These are phyloP conservation scores for Ormosia semicastrata DNA, from an alignment of 306 rosid genomes.

Conservation along the genomic window DNA sequence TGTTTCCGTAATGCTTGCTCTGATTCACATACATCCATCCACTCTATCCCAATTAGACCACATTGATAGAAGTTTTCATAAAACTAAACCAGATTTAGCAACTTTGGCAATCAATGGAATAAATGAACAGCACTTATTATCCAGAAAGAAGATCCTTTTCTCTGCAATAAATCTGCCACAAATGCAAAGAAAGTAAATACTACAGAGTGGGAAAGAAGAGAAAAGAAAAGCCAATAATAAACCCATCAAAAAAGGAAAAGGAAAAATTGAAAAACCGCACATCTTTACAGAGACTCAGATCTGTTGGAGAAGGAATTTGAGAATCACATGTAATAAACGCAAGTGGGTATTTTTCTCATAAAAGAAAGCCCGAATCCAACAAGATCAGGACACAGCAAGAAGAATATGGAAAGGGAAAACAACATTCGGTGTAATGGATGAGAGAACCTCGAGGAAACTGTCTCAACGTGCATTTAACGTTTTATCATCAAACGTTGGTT, in stretches of 20 bases:
- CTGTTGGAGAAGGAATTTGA: constrained; percentile 41
- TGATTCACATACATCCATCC: constrained; percentile 90
- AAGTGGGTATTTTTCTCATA: constrained; percentile 47
- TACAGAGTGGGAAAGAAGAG: constrained; percentile 41
- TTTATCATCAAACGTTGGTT: constrained; percentile 42
- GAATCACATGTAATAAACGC: constrained; percentile 35
- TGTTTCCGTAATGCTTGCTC: constrained; percentile 63
- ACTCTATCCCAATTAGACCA: constrained; percentile 70
- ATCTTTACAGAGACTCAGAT: constrained; percentile 75
- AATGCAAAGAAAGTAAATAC: constrained; percentile 56
- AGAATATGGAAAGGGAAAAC: constrained; percentile 41
- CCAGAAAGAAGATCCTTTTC: constrained; percentile 68
- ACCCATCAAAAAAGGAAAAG: constrained; percentile 40
- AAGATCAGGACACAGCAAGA: constrained; percentile 54
- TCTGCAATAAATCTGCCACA: constrained; percentile 71
- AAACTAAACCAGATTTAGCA: constrained; percentile 40
- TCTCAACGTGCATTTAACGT: constrained; percentile 50
- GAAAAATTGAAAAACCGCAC: constrained; percentile 44
- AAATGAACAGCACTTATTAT: constrained; percentile 37
- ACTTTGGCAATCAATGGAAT: constrained; percentile 49
- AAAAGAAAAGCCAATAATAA: constrained; percentile 53
- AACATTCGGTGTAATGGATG: constrained; percentile 48
- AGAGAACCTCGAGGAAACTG: constrained; percentile 59
- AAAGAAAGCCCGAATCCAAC: constrained; percentile 47
- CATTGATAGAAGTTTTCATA: constrained; percentile 63